Base-by-base conservation (phyloP, 805 yeast genomes). In the Cyberlindnera maritima region DNA sequence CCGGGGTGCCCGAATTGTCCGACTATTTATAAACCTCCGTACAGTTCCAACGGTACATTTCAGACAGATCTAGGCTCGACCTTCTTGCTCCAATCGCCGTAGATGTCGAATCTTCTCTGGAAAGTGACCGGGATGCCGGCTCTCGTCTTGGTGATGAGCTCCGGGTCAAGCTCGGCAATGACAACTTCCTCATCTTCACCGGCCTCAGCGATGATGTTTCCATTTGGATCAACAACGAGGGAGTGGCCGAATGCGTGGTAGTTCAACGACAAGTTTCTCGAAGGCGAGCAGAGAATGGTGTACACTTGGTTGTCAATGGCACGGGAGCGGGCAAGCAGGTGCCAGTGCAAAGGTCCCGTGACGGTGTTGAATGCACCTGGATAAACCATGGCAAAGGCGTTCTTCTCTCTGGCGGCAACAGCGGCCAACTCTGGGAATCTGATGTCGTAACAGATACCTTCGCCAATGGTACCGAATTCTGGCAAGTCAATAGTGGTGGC, bases 311-410 rank as follows among this genome's bases (percentile, higher is more conserved):
- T 87, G 63, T 87, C 96, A 11, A 87, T 78, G 3, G 92, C 87
- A 52, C 94, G 71, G 0, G 88, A 70, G 50, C 82, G 74, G 1
- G 89, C 92, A 49, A 86, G 72, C 48, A 85, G 70, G 56, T 82
- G 85, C 95, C 95, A 86, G 62, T 83, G 92, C 65, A 83, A 69
- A 1, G 96, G 96, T 0, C 96, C 96, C 0, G 96, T 87, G 21
- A 86, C 84, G 9, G 92, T 86, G 69, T 87, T 87, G 70, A 87
- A 87, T 0, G 96, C 96, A 49, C 91, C 89, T 1, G 96, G 96
- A 54, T 85, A 87, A 44, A 83, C 72, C 90, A 86, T 83, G 19
- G 87, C 88, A 64, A 85, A 85, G 0, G 91, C 77, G 52, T 81
- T 80, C 41, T 47, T 48, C 54, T 77, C 66, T 56, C 94, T 74